These are phyloP conservation scores for Babesia bovis DNA, from an alignment of 169 alveolate species.

Conservation along the genomic window DNA sequence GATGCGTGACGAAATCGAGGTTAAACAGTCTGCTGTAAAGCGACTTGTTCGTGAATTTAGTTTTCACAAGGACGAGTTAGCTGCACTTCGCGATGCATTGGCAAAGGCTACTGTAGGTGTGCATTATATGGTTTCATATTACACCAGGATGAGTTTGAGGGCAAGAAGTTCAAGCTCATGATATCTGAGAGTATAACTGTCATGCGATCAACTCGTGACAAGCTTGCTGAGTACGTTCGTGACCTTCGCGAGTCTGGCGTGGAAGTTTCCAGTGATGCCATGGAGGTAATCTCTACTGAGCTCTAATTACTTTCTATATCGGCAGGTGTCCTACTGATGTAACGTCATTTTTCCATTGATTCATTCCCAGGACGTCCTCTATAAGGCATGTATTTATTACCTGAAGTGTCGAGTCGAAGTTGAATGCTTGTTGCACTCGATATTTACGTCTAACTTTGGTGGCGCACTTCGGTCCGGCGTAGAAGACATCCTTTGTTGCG, in stretches of 20 bases:
- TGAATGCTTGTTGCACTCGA: constrained; percentile 18
- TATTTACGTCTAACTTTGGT: constrained; percentile 29
- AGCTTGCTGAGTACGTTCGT: constrained; percentile 9
- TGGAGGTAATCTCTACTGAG: not conserved
- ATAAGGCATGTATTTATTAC: constrained; percentile 61
- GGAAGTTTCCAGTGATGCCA: constrained; percentile 5
- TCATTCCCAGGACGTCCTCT: constrained; percentile 63
- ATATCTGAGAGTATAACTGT: constrained; percentile 1
- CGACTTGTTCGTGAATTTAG: constrained; percentile 23
- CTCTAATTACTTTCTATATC: not conserved
- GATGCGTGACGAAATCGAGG: constrained; percentile 5
- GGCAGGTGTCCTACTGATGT: constrained; percentile 51
- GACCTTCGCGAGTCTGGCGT: constrained; percentile 21
- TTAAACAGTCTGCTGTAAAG: not conserved
- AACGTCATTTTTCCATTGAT: constrained; percentile 67
- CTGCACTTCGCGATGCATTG: not conserved
- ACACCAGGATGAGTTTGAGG: constrained; percentile 21
- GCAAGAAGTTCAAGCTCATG: constrained; percentile 1
- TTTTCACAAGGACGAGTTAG: constrained; percentile 13
- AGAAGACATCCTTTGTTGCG: constrained; percentile 49
- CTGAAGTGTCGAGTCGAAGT: constrained; percentile 29
- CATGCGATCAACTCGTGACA: constrained; percentile 27
- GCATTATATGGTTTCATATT: not conserved
- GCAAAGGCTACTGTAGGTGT: constrained; percentile 2
- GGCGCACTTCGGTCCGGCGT: constrained; percentile 63